Conservation (phyloP, 306 rosid genomes). For the Calophaca sinica region DNA sequence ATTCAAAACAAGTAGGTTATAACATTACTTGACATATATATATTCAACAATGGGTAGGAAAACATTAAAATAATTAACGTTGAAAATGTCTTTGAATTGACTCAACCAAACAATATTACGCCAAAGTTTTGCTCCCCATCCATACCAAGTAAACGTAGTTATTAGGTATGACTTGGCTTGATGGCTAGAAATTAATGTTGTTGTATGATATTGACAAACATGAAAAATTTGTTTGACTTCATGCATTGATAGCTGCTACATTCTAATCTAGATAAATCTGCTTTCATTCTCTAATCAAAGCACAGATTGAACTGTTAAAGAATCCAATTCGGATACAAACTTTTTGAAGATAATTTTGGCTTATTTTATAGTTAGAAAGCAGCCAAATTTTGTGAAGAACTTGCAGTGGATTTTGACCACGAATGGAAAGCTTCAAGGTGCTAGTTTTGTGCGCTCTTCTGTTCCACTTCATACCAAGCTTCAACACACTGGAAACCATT, state of each 20-base stretch:
- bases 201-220: conserved; percentile 8
- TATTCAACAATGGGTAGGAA: no score
- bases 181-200: neutral
- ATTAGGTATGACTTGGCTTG: neutral
- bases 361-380: neutral
- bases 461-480: conserved; percentile 31
- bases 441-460: conserved; percentile 24
- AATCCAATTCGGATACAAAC: neutral
- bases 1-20: no score
- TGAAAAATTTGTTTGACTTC: neutral
- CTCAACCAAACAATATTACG: neutral
- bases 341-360: neutral
- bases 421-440: conserved; percentile 47
- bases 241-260: neutral
- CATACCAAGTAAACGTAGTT: neutral
- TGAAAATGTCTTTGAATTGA: neutral
- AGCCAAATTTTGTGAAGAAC: conserved; percentile 7
- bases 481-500: conserved; percentile 29
- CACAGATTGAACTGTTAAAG: neutral
- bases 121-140: neutral
- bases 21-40: no score
- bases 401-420: neutral
- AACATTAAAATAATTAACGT: no score
- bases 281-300: neutral
- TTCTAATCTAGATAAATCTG: neutral